Base-by-base conservation (phyloP, 2,329 filamentous ascomycete species). In the Colletotrichum lentis region DNA sequence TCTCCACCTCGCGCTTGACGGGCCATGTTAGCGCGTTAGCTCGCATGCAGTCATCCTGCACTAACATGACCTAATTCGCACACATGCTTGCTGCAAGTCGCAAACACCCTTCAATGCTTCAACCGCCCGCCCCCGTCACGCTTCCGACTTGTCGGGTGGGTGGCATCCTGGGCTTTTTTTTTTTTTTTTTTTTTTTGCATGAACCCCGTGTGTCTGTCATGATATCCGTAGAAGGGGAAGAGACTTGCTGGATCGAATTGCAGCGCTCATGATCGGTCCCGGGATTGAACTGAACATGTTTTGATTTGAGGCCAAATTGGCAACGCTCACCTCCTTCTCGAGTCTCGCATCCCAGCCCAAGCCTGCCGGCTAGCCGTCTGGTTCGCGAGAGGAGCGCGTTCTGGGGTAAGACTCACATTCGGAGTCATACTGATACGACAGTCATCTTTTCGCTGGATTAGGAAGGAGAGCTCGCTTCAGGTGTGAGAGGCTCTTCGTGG, bases 1-100 rank as follows among this genome's bases (percentile, higher is more conserved):
- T n/a, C 35, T 37, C 55, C n/a, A 41, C 55, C 24, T 57, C 41
- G 55, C 41, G 24, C 4, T 20, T 11, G 31, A 39, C 27, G 43
- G 44, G 14, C 57, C 66, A 27, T 69, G 66, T 61, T 66, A 69
- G 62, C 54, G 55, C 56, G 52, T 43, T 57, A 53, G 49, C 61
- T 41, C n/a, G 16, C 35, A 52, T 66, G 66, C 66, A 60, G 55
- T 65, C 55, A 69, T 60, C 50, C 43, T 66, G 55, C 62, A 61
- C 56, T 66, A 61, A 66, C 62, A 66, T 35, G 50, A 27, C 41
- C 60, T 54, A 53, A 60, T 60, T 55, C 50, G 35, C 46, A 43
- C 18, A 44, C 49, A 62, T 55, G 49, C 56, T 62, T 55, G 49
- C 56, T 60, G 12, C 41, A 31, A 27, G 18, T 39, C 52, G 43